A percentile compares a stretch with the other conserved stretches of the same genome.
Conservation (phyloP, 495 filamentous ascomycete species). For the Letharia lupina region DNA sequence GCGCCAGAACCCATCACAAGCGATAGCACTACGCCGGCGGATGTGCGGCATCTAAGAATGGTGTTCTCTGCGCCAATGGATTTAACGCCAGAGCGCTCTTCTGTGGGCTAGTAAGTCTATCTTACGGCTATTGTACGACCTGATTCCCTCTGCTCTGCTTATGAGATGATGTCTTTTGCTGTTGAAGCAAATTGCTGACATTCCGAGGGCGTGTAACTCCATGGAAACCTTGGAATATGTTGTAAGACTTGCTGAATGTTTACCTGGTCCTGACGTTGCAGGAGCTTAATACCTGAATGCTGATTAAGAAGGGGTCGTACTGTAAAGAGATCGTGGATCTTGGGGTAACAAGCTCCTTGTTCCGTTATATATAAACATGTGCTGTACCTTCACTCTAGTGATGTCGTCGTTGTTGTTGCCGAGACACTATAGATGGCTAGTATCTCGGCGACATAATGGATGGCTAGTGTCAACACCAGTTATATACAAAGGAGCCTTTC, state of each 20-base stretch:
- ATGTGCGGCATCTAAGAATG: slow-evolving; percentile 14
- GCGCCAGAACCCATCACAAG: slow-evolving; percentile 12
- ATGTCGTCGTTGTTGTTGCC: background rate
- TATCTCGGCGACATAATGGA: background rate
- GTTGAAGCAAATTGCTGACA: background rate
- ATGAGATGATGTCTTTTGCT: background rate
- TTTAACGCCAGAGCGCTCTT: background rate
- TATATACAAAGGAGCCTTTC: background rate
- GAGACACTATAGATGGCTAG: background rate
- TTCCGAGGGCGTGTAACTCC: background rate
- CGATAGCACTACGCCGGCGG: slow-evolving; percentile 10
- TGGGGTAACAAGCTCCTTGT: background rate
- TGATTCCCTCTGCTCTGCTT: background rate
- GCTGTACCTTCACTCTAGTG: too few relatives aligned
- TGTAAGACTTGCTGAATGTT: background rate
- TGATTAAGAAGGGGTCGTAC: background rate
- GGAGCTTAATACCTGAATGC: background rate
- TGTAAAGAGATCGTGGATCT: too few relatives aligned
- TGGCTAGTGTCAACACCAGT: background rate
- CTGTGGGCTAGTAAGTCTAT: background rate
- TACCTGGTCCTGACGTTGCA: background rate
- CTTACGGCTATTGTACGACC: background rate
- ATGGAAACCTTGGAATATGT: background rate
- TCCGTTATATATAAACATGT: too few relatives aligned
- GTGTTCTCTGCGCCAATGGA: slow-evolving; percentile 19